Percentiles rank a stretch among this genome's conserved stretches.
phyloP scores from a whole-genome alignment of 257 asterid species.

The Solanum ossicruentum region DNA sequence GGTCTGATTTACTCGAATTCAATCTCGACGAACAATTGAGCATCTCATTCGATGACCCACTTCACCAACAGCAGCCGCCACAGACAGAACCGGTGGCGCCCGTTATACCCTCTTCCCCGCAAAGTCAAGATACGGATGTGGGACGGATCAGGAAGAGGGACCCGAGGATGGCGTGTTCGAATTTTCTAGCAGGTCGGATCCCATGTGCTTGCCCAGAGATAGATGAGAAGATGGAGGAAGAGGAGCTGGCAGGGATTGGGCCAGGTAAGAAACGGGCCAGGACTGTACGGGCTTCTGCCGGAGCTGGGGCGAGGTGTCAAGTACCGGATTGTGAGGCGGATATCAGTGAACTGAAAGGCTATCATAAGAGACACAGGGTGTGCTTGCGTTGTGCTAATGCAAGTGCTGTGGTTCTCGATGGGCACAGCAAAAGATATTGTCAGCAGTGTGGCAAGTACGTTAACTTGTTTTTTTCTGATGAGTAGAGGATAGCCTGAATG shows the following conservation, averaged over 20 bases:
- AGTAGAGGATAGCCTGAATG: not conserved
- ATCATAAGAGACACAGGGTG: slow-evolving; percentile 78
- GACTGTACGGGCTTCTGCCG: slow-evolving; percentile 25
- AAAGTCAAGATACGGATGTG: not conserved
- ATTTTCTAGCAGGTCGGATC: slow-evolving; percentile 74
- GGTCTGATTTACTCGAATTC: slow-evolving; percentile 72
- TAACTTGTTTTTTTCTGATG: not conserved
- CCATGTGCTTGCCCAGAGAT: slow-evolving; percentile 95
- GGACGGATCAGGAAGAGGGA: slow-evolving; percentile 68
- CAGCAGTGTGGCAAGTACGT: slow-evolving; percentile 64
- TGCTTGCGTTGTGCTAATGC: slow-evolving; percentile 85
- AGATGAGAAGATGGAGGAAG: slow-evolving; percentile 58
- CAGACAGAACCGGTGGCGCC: not conserved
- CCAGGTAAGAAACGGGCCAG: slow-evolving; percentile 65
- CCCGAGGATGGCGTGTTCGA: slow-evolving; percentile 75
- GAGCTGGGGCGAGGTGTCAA: slow-evolving; percentile 52
- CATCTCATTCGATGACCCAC: slow-evolving; percentile 11
- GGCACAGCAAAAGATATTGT: slow-evolving; percentile 78
- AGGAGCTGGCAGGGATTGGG: slow-evolving; percentile 17
- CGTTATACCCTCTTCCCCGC: not conserved
- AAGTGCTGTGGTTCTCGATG: slow-evolving; percentile 52
- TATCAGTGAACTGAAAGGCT: slow-evolving; percentile 88
- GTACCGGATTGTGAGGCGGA: slow-evolving; percentile 84
- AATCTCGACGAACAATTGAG: slow-evolving; percentile 30
- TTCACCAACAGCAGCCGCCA: not conserved